Percentiles rank a stretch among this genome's conserved stretches.
Conservation (phyloP, 768 basidiomycete species). For the Trichaptum fuscoviolaceum region DNA sequence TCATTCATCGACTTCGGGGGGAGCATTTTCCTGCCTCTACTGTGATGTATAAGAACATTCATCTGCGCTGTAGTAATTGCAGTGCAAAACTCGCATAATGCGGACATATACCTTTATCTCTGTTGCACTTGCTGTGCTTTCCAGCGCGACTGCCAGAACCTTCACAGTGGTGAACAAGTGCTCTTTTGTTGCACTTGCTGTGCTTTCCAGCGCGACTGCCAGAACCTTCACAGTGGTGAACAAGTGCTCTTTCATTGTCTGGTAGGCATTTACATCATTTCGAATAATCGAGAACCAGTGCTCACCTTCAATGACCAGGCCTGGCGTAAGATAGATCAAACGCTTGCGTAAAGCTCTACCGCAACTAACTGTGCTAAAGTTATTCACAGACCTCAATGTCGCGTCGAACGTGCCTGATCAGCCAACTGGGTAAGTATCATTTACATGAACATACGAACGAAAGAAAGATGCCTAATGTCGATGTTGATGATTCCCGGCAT, state of each 20-base stretch:
- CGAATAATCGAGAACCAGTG: neutral
- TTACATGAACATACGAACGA: neutral
- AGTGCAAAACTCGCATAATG: neutral
- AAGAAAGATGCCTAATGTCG: slow-evolving; percentile 15
- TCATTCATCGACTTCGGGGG: too few species aligned
- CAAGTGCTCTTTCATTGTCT: slow-evolving; percentile 63
- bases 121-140: slow-evolving; percentile 15
- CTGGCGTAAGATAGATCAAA: slow-evolving; percentile 28
- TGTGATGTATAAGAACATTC: too few species aligned
- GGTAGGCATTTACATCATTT: slow-evolving; percentile 32
- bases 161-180: slow-evolving; percentile 59
- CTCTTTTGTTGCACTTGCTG: slow-evolving; percentile 20
- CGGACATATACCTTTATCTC: slow-evolving; percentile 9
- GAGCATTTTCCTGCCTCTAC: too few species aligned
- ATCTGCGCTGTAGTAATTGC: too few species aligned
- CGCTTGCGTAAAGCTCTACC: neutral
- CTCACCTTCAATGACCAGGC: slow-evolving; percentile 28
- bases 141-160: slow-evolving; percentile 42
- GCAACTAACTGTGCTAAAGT: slow-evolving; percentile 23
- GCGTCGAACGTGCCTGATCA: slow-evolving; percentile 40
- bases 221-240: slow-evolving; percentile 59
- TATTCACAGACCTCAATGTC: slow-evolving; percentile 55
- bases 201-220: slow-evolving; percentile 30
- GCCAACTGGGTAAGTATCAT: slow-evolving; percentile 37
- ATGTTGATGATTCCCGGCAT: slow-evolving; percentile 25